Percentiles rank a stretch among this genome's conserved stretches.
Conservation (phyloP, 805 yeast genomes). For the Blastobotrys attinorum region DNA sequence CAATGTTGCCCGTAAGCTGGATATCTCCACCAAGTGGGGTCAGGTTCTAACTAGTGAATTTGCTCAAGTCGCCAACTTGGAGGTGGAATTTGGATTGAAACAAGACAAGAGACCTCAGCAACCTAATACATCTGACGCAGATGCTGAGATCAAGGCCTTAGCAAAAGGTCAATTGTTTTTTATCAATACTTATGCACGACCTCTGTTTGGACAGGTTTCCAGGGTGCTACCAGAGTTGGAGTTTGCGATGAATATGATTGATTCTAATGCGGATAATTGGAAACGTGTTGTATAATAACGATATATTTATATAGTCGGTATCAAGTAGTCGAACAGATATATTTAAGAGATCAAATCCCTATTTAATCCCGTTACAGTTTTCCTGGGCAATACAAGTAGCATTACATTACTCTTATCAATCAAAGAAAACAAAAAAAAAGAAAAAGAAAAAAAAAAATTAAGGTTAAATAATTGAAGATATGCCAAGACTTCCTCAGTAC, state of each 20-base stretch:
- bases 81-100: constrained; percentile 29
- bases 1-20: constrained; percentile 76
- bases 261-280: constrained; percentile 7
- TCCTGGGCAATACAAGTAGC: too few species aligned
- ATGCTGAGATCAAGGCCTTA: constrained; percentile 1
- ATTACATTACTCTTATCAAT: too few species aligned
- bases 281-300: neutral
- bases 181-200: constrained; percentile 72
- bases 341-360: too few species aligned
- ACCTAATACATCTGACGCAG: neutral
- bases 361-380: too few species aligned
- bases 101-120: constrained; percentile 1
- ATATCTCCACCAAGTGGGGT: constrained; percentile 82
- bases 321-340: too few species aligned
- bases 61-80: constrained; percentile 52
- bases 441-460: too few species aligned
- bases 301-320: too few species aligned
- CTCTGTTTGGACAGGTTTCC: constrained; percentile 60
- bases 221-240: constrained; percentile 43
- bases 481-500: too few species aligned
- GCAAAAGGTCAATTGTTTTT: constrained; percentile 68
- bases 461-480: too few species aligned
- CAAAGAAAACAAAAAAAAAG: too few species aligned
- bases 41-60: constrained; percentile 70
- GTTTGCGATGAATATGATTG: constrained; percentile 18